phyloP scores from a whole-genome alignment of 1,284 basidiomycete species.

The Ustilago vetiveriae region DNA sequence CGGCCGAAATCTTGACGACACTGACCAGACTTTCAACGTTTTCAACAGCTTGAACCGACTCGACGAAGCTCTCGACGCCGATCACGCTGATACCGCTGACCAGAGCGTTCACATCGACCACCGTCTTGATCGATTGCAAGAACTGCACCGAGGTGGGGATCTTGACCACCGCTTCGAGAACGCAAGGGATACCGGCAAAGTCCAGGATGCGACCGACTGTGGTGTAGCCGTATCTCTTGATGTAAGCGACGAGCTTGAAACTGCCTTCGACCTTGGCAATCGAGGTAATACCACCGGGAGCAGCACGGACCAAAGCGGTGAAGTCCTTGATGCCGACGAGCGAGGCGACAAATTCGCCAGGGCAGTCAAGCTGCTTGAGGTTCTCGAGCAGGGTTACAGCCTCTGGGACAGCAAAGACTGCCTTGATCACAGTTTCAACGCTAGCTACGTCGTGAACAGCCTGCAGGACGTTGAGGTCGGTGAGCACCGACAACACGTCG shows the following conservation, averaged over 20 bases:
- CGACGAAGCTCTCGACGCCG: conserved; percentile 7
- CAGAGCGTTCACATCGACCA: conserved; percentile 20
- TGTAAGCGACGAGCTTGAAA: conserved; percentile 20
- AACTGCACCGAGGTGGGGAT: conserved; percentile 19
- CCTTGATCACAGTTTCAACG: conserved; percentile 10
- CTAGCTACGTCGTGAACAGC: conserved; percentile 16
- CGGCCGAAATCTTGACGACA: background rate
- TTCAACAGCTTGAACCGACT: conserved; percentile 15
- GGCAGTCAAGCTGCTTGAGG: conserved; percentile 16
- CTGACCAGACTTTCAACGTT: conserved; percentile 6
- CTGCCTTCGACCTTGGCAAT: conserved; percentile 17
- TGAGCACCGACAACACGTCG: conserved; percentile 13
- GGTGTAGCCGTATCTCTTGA: conserved; percentile 7
- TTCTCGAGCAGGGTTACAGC: conserved; percentile 10
- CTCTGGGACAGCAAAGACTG: conserved; percentile 6
- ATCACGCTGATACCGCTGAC: conserved; percentile 20
- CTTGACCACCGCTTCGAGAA: conserved; percentile 10
- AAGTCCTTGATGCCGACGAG: conserved; percentile 21
- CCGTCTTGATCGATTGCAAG: conserved; percentile 20
- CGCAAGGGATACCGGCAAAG: conserved; percentile 2
- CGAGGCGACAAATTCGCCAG: conserved; percentile 11
- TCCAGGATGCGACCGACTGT: conserved; percentile 5
- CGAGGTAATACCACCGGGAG: background rate
- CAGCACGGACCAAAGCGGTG: conserved; percentile 12
- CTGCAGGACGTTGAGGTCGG: conserved; percentile 10